These are phyloP conservation scores for Bromus sterilis DNA, from an alignment of 176 grass and related monocot genomes.

Conservation along the genomic window DNA sequence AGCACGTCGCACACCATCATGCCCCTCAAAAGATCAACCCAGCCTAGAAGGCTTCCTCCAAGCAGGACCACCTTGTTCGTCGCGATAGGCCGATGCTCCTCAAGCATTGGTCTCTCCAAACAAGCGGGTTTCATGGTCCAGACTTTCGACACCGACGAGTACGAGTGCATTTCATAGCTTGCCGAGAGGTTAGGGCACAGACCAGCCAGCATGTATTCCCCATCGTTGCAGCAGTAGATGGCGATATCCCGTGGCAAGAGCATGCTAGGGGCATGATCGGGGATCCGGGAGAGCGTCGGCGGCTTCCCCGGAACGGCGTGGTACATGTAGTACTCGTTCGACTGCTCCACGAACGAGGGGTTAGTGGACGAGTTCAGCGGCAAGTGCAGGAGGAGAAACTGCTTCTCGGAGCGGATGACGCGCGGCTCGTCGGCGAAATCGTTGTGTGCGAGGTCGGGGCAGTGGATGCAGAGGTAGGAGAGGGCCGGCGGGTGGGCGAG, in stretches of 20 bases:
- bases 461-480: not conserved
- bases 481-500: not conserved
- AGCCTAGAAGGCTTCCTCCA: not conserved
- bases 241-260: not conserved
- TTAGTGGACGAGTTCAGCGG: not conserved
- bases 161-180: not conserved
- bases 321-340: not conserved
- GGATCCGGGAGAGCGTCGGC: not conserved
- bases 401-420: not conserved
- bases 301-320: not conserved
- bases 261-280: not conserved
- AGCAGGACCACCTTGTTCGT: not conserved
- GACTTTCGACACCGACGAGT: not conserved
- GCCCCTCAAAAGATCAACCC: not conserved
- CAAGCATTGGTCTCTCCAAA: not conserved
- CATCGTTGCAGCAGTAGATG: not conserved
- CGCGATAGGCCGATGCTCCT: not conserved
- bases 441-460: not conserved
- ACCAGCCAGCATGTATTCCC: not conserved
- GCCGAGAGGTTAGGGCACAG: not conserved
- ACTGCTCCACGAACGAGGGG: not conserved
- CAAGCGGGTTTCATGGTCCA: not conserved
- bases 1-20: not conserved
- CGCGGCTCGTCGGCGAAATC: not conserved
- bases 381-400: not conserved